A percentile compares a stretch with the other conserved stretches of the same genome.
phyloP scores from a whole-genome alignment of 1,284 basidiomycete genomes.

The Ceratobasidium sp. region DNA sequence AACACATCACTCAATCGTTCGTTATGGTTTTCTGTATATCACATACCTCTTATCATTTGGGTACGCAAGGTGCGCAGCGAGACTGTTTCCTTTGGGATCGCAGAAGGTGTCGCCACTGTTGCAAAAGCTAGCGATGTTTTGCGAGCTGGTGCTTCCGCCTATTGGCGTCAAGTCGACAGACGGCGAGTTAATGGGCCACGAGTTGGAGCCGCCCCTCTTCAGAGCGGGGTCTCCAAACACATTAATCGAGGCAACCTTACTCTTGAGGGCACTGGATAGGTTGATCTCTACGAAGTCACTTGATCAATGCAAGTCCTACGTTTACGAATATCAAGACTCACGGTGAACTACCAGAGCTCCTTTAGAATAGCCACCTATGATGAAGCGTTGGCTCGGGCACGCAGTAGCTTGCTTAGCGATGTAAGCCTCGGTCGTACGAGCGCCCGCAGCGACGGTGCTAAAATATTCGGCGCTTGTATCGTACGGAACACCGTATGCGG shows the following conservation, averaged over 20 bases:
- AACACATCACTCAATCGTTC: neutral
- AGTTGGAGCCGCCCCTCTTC: neutral
- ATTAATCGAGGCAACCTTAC: neutral
- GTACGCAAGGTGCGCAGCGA: constrained; percentile 24
- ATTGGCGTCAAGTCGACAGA: constrained; percentile 10
- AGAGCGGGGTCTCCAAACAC: constrained; percentile 28
- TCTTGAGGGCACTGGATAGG: constrained; percentile 13
- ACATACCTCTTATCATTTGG: constrained; percentile 25
- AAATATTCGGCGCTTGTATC: constrained; percentile 27
- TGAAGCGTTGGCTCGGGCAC: constrained; percentile 18
- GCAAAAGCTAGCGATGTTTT: no score
- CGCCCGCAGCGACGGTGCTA: constrained; percentile 1
- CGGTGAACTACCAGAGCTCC: constrained; percentile 34
- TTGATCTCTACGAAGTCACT: neutral
- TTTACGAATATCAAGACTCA: neutral
- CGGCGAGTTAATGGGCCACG: no score
- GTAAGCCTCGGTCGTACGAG: neutral
- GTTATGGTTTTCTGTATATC: neutral
- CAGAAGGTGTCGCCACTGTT: constrained; percentile 38
- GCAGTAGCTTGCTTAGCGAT: constrained; percentile 9
- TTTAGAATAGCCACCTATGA: constrained; percentile 30
- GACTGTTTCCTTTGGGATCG: neutral
- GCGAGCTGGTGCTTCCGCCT: constrained; percentile 20
- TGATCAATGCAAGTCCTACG: neutral
- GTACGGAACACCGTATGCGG: constrained; percentile 14